Evolutionary conservation across 192 early-diverging fungal genomes (phyloP), one percentile per base, ranked within the genome.

Genomic region (Obelidium mucronatum): DNA sequence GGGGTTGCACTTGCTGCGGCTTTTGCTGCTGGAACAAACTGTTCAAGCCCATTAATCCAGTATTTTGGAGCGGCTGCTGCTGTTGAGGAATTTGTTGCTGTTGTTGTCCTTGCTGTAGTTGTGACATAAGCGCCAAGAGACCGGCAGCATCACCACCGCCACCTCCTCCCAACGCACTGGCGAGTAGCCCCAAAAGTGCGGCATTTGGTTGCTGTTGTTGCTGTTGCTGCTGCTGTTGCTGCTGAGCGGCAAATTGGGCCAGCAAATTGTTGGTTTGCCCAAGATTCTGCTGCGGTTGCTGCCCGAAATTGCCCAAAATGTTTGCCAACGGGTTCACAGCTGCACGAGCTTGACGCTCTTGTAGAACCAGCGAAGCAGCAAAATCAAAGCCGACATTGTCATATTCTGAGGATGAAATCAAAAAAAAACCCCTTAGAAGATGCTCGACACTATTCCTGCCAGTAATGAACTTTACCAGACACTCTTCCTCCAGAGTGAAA

Each of bases 301-400:
- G 78, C 1, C 36, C n/a, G 35, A 82, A 56, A 1, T 44, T 67
- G 24, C 72, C 33, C 26, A 53, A 36, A 33, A 60, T 59, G 34
- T 64, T 71, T 40, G 77, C 73, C 26, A 73, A 63, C 3, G 76
- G 59, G 39, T 61, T 63, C 2, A 61, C 44, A 53, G 74, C 24
- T 60, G 77, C 35, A 37, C 78, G 58, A 53, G 53, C 44, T 68
- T 78, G 52, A 44, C 78, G 61, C 36, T 85, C 84, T 35, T 80
- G 79, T 17, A 82, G 40, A 24, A 86, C 66, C 13, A 84, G 31
- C 19, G 53, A 52, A 37, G 78, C 77, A 3, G 79, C 85, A 30
- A 67, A 56, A 62, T 86, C 79, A 40, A 78, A 34, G 26, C 53
- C 63, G 34, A 83, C 58, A 33, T 82, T 79, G 28, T 86, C 83